Evolutionary conservation across 768 basidiomycete genomes (phyloP).

Genomic region (Kwoniella dejecticola): DNA sequence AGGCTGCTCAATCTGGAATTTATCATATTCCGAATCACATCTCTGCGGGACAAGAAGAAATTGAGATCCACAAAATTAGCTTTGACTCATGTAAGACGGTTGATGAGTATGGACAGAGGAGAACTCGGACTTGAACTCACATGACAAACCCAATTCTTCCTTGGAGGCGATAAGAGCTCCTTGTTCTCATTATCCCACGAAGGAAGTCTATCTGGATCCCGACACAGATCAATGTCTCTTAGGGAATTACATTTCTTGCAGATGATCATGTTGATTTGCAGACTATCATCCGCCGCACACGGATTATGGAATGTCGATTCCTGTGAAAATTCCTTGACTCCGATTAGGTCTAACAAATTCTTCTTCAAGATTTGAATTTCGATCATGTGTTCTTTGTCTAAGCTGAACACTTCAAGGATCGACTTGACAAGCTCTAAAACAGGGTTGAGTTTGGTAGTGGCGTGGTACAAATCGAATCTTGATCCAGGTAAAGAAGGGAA

Average conservation of each 20-base stretch:
- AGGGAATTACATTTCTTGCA: constrained; percentile 82
- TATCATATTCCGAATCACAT: constrained; percentile 86
- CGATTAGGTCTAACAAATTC: constrained; percentile 82
- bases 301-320: constrained; percentile 89
- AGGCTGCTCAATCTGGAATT: constrained; percentile 79
- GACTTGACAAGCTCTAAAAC: constrained; percentile 87
- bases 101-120: background rate
- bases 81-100: background rate
- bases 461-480: constrained; percentile 52
- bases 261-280: constrained; percentile 81
- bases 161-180: constrained; percentile 57
- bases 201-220: constrained; percentile 80
- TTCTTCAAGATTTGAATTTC: constrained; percentile 87
- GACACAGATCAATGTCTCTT: constrained; percentile 92
- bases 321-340: constrained; percentile 79
- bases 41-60: constrained; percentile 57
- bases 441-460: constrained; percentile 65
- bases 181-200: constrained; percentile 44
- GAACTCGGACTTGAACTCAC: constrained; percentile 33
- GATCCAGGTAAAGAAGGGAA: constrained; percentile 90
- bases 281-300: constrained; percentile 70
- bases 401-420: constrained; percentile 73
- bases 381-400: constrained; percentile 72
- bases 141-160: constrained; percentile 55
- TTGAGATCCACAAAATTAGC: background rate